phyloP scores from a whole-genome alignment of 352 stramenopile genomes.

The Pythium insidiosum region DNA sequence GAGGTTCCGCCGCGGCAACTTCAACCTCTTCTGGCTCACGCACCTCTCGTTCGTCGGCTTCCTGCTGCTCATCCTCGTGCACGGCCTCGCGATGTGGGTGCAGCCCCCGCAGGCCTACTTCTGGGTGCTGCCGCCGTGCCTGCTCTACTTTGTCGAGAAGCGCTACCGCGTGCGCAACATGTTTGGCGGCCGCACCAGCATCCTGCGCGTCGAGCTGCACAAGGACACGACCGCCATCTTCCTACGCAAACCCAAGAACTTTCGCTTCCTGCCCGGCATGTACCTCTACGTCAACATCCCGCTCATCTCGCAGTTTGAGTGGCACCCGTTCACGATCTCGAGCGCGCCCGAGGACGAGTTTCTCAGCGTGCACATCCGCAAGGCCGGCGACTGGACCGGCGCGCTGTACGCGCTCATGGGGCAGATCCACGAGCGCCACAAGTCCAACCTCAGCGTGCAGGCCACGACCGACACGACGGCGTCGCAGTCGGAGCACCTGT shows the following conservation, averaged over 20 bases:
- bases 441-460: too few relatives aligned
- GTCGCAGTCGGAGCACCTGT: conserved; percentile 14
- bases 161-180: conserved; percentile 48
- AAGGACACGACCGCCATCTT: conserved; percentile 53
- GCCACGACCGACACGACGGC: conserved; percentile 19
- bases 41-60: conserved; percentile 66
- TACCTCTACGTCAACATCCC: conserved; percentile 85
- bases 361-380: conserved; percentile 62
- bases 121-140: conserved; percentile 43
- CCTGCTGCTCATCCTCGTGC: conserved; percentile 48
- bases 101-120: conserved; percentile 35
- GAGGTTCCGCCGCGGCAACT: conserved; percentile 42
- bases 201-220: conserved; percentile 36
- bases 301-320: conserved; percentile 64
- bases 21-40: conserved; percentile 61
- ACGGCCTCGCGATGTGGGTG: conserved; percentile 63
- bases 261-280: conserved; percentile 59
- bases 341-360: conserved; percentile 65
- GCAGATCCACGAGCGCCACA: conserved; percentile 22
- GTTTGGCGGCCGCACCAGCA: conserved; percentile 38
- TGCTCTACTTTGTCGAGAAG: conserved; percentile 58
- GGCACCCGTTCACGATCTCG: conserved; percentile 89
- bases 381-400: conserved; percentile 58
- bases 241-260: conserved; percentile 50
- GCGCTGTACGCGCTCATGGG: conserved; percentile 38